These are phyloP conservation scores for Erysiphe pulchra DNA, from an alignment of 2,329 filamentous ascomycete species.

Conservation along the genomic window DNA sequence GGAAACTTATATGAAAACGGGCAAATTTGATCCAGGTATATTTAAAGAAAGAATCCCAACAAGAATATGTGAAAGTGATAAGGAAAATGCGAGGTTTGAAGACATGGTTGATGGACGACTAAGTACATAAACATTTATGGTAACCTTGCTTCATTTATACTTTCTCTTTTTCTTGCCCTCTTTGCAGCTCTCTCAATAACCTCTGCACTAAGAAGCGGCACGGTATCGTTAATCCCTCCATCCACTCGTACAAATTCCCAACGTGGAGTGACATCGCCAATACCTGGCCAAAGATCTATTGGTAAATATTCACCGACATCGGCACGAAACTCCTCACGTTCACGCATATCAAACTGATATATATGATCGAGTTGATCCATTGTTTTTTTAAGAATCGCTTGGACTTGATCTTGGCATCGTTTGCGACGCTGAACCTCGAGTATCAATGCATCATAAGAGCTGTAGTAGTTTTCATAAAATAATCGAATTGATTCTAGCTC, in stretches of 20 bases:
- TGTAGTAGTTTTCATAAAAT: conserved; percentile 74
- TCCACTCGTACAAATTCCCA: conserved; percentile 9
- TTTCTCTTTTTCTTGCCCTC: conserved; percentile 8
- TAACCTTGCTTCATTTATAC: not conserved
- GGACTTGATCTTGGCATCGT: conserved; percentile 46
- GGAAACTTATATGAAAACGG: too few relatives aligned
- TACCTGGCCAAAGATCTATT: conserved; percentile 62
- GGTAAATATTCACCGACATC: conserved; percentile 74
- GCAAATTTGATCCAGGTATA: too few relatives aligned
- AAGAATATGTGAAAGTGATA: too few relatives aligned
- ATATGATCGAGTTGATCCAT: conserved; percentile 52
- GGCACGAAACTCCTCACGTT: conserved; percentile 53
- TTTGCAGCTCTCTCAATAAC: conserved; percentile 9
- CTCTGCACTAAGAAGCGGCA: conserved; percentile 6
- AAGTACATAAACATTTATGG: too few relatives aligned
- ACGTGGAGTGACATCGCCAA: conserved; percentile 21
- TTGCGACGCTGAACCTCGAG: conserved; percentile 60
- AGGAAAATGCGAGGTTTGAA: too few relatives aligned
- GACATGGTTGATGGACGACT: not conserved
- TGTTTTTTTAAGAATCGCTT: conserved; percentile 51
- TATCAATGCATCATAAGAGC: conserved; percentile 62
- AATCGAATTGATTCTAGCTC: conserved; percentile 53
- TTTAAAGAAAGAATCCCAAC: too few relatives aligned
- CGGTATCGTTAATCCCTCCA: conserved; percentile 3
- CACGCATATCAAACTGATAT: conserved; percentile 42